These are phyloP conservation scores for Pichia sp. DNA, from an alignment of 1,139 yeast genomes.

Conservation along the genomic window DNA sequence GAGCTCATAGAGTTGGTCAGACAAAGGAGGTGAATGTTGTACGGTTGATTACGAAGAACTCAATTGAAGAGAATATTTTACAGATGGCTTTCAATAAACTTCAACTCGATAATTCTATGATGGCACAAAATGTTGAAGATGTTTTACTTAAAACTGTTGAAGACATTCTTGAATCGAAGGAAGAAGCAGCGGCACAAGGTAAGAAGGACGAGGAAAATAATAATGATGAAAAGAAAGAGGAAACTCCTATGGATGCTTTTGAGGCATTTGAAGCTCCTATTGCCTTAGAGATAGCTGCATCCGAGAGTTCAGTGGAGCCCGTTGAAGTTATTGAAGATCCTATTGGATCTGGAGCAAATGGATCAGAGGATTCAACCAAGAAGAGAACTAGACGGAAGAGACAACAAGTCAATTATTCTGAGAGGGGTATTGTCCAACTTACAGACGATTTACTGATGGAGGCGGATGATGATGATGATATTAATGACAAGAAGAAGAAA, in stretches of 20 bases:
- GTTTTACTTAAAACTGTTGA: slow-evolving; percentile 49
- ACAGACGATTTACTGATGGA: slow-evolving; percentile 1
- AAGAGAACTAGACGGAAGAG: slow-evolving; percentile 4
- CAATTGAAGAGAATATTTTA: slow-evolving; percentile 86
- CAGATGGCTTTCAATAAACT: slow-evolving; percentile 85
- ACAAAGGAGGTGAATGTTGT: slow-evolving; percentile 95
- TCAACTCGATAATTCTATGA: slow-evolving; percentile 71
- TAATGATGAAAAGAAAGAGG: not conserved
- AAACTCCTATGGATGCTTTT: slow-evolving; percentile 9
- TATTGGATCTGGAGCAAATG: not conserved
- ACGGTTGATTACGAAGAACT: slow-evolving; percentile 65
- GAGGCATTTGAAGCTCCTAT: slow-evolving; percentile 12
- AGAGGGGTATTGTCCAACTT: not conserved
- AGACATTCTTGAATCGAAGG: slow-evolving; percentile 33
- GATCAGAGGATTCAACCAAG: not conserved
- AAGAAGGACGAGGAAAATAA: not conserved
- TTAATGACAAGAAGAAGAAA: not conserved
- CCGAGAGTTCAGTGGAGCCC: slow-evolving; percentile 5
- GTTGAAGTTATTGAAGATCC: slow-evolving; percentile 1
- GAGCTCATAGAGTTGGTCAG: slow-evolving; percentile 97
- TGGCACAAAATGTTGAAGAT: slow-evolving; percentile 45
- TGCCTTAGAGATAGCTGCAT: slow-evolving; percentile 6
- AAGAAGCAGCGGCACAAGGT: not conserved
- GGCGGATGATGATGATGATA: not conserved
- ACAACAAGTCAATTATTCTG: slow-evolving; percentile 5